Evolutionary conservation across 106 monocot species (phyloP).

Genomic region (Acanthochlamys bracteata): DNA sequence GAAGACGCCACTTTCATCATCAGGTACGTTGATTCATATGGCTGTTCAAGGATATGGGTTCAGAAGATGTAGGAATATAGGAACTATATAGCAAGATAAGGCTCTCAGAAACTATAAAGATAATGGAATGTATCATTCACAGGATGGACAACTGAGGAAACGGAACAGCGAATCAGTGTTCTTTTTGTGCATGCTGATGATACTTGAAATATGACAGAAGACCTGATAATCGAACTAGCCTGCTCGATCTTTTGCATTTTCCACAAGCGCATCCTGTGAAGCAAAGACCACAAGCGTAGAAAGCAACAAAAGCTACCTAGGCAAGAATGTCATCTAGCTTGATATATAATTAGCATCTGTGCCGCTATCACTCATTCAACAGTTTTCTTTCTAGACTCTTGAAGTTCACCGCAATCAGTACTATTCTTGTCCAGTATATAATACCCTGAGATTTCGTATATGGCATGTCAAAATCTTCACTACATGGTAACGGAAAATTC

Average conservation of each 20-base stretch:
- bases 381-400: conserved; percentile 86
- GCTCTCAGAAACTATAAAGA: conserved; percentile 51
- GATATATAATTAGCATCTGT: conserved; percentile 28
- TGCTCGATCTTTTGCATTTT: conserved; percentile 84
- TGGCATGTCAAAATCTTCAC: not conserved
- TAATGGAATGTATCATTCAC: conserved; percentile 36
- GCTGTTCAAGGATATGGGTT: conserved; percentile 19
- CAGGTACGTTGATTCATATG: conserved; percentile 68
- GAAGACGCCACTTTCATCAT: conserved; percentile 44
- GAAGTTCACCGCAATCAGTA: conserved; percentile 85
- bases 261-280: conserved; percentile 75
- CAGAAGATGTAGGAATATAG: conserved; percentile 35
- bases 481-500: not conserved
- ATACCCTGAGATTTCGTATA: conserved; percentile 40
- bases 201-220: too few species aligned
- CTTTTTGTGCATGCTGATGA: too few species aligned
- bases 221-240: conserved; percentile 68
- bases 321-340: not conserved
- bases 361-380: conserved; percentile 66
- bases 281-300: not conserved
- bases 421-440: conserved; percentile 85
- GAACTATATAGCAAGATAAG: conserved; percentile 58
- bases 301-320: not conserved
- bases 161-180: too few species aligned
- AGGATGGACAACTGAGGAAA: too few species aligned